phyloP scores from a whole-genome alignment of 148 eudicot species.

The Limonium bicolor region DNA sequence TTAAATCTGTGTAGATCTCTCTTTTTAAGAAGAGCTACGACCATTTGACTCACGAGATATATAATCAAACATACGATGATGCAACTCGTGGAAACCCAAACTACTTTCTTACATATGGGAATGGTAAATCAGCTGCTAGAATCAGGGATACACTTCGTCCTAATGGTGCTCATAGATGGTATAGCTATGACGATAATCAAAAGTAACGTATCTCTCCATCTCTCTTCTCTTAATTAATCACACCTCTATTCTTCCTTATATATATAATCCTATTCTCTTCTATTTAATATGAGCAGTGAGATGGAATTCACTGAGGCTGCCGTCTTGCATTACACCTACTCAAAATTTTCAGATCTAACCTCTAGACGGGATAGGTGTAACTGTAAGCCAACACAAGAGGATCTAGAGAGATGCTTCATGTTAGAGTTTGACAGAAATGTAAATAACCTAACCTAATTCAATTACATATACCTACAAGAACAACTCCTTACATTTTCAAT shows the following conservation, averaged over 20 bases:
- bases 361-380: conserved; percentile 50
- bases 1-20: conserved; percentile 28
- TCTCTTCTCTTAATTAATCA: not conserved
- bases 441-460: conserved; percentile 6
- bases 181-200: conserved; percentile 39
- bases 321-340: conserved; percentile 53
- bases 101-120: conserved; percentile 69
- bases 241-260: not conserved
- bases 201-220: conserved; percentile 17
- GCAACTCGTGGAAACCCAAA: conserved; percentile 63
- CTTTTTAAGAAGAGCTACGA: conserved; percentile 75
- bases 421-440: conserved; percentile 50
- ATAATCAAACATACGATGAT: conserved; percentile 37
- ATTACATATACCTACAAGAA: not conserved
- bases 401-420: conserved; percentile 52
- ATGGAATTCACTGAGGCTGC: conserved; percentile 49
- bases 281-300: conserved; percentile 17
- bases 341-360: conserved; percentile 48
- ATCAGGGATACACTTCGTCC: conserved; percentile 60
- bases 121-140: conserved; percentile 80
- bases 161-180: conserved; percentile 88
- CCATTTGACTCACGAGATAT: conserved; percentile 43
- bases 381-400: conserved; percentile 53
- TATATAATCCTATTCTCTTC: not conserved
- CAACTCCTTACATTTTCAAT: not conserved